Percentiles rank a stretch among this genome's conserved stretches.
phyloP scores from a whole-genome alignment of 768 basidiomycete genomes.

The Tylopilus subfusipes region DNA sequence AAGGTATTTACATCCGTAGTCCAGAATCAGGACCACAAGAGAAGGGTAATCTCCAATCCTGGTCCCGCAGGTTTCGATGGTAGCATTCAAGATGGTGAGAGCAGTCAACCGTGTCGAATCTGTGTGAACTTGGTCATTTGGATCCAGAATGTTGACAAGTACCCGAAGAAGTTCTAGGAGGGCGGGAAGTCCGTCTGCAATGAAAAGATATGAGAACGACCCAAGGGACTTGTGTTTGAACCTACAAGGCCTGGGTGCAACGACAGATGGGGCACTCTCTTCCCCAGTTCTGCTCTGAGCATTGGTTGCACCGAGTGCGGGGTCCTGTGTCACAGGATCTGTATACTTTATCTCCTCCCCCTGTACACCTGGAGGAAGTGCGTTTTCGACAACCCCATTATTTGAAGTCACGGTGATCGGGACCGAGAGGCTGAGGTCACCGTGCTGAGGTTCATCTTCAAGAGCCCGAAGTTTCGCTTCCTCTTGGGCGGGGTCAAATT shows the following conservation, averaged over 20 bases:
- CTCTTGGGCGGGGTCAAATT: conserved; percentile 60
- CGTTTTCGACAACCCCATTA: conserved; percentile 13
- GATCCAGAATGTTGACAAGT: conserved; percentile 92
- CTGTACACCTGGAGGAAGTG: conserved; percentile 8
- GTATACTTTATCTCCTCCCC: conserved; percentile 8
- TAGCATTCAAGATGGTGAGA: conserved; percentile 80
- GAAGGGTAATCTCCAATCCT: conserved; percentile 76
- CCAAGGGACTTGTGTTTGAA: not conserved
- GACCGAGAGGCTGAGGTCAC: conserved; percentile 62
- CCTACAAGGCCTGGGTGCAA: conserved; percentile 24
- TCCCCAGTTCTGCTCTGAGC: conserved; percentile 8
- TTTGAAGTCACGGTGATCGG: conserved; percentile 32
- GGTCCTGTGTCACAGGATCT: not conserved
- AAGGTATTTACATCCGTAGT: conserved; percentile 92
- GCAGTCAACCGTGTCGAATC: conserved; percentile 92
- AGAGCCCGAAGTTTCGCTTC: conserved; percentile 58
- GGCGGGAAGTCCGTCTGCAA: conserved; percentile 82
- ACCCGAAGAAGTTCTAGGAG: conserved; percentile 91
- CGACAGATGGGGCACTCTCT: conserved; percentile 34
- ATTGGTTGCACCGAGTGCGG: not conserved
- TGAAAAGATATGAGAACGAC: not conserved
- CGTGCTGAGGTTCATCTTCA: conserved; percentile 49
- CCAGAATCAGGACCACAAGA: conserved; percentile 70
- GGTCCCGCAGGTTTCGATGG: conserved; percentile 80
- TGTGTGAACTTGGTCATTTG: conserved; percentile 91